Base-by-base conservation (phyloP, 179 eudicot genomes). In the Silene coronaria region DNA sequence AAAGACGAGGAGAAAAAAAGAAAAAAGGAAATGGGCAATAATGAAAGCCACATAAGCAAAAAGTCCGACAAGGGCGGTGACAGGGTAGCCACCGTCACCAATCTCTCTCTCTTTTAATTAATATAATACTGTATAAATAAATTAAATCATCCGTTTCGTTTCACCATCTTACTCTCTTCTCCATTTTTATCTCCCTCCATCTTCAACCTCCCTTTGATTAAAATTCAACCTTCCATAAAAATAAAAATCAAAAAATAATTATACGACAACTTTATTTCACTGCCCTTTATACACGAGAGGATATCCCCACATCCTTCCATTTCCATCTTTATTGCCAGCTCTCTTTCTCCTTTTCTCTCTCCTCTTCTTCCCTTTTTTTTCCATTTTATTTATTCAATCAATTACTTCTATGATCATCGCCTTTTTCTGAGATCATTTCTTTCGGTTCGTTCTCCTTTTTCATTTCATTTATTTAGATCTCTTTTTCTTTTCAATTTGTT, bases 241-340 rank as follows among this genome's bases (percentile, higher is more conserved):
- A 42, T 10, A 1, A 16, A n/a, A 58, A 21, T 21, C 0, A 61
- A 10, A 22, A 22, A 61, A 61, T 61, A 61, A 61, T 61, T 61
- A 32, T 8, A 24, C 24, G 19, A 21, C 28, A 22, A 7, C 58
- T 53, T 53, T 3, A 16, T 53, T 53, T n/a, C 21, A 0, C 21
- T 51, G 6, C 58, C 58, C 58, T 51, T 51, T n/a, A 16, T 53
- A 8, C 58, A 21, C 16, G 4, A 7, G 9, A 58, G 62, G 6
- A 23, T 61, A 61, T 61, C 66, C 66, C 66, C 66, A 22, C 66
- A 23, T 14, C 66, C 66, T 27, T 63, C 67, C 67, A 63, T 63
- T 63, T 63, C 67, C 66, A 27, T 63, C 67, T 63, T 63, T 63
- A 63, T 63, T 63, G 67, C 67, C 67, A 63, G 67, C 67, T 63